Evolutionary conservation across 345 rosid genomes (phyloP), one percentile per base, ranked within the genome.

Genomic region (Eucalyptus lansdowneana): DNA sequence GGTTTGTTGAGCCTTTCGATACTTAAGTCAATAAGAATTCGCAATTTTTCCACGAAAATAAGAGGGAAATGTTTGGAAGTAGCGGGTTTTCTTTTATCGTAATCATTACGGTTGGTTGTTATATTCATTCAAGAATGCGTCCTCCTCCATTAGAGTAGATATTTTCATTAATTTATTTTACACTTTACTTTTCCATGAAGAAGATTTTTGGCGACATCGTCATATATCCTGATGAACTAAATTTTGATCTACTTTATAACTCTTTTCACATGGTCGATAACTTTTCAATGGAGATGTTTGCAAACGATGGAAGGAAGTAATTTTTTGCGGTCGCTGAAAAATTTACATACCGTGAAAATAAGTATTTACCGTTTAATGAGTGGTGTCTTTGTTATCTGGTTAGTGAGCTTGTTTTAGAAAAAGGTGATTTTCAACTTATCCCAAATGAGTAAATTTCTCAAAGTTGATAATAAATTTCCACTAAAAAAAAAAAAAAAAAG

Each of bases 401-500:
- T 14, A 14, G 76, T 14, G 76, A 65, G 37, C 5, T 65, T 65
- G 10, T n/a, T 65, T n/a, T n/a, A 7, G 19, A n/a, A 65, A n/a
- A 65, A 29, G 40, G 40, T 65, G 0, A 8, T 65, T 65, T 65
- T 65, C 37, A 15, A 65, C 37, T 65, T n/a, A 65, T 7, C 40
- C 0, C 37, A 31, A 65, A n/a, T 14, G 40, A 8, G 76, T n/a
- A 27, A 65, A 65, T 65, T n/a, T n/a, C 76, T 2, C 40, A 14
- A n/a, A 7, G 19, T 65, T 4, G 37, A n/a, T n/a, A 65, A 5
- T 9, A 65, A n/a, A 65, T 65, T n/a, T 65, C 19, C 37, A 29
- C 17, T n/a, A n/a, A 1, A 16, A 17, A 29, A 4, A 27, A n/a
- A n/a, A n/a, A n/a, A n/a, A n/a, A n/a, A 29, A 29, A 14, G 0